Evolutionary conservation across 257 asterid species (phyloP), one percentile per base, ranked within the genome.

Genomic region (Jaltomata sinuosa): DNA sequence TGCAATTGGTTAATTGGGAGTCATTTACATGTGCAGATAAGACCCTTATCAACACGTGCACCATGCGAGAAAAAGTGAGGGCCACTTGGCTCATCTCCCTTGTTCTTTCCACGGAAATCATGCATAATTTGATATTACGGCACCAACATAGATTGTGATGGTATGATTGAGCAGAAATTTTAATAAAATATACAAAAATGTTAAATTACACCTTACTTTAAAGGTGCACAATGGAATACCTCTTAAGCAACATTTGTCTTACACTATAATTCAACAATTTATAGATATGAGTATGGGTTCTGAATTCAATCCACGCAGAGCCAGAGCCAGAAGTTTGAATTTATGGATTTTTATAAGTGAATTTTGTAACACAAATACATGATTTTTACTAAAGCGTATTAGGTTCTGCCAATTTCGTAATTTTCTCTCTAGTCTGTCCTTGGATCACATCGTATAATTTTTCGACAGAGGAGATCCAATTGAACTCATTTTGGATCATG

Each of bases 21-120:
- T 31, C 85, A 55, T 83, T 86, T 87, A 84, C 77, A 83, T 89
- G 74, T 83, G 80, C 80, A 80, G 87, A 89, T 89, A 91, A 90
- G 54, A 45, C 84, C 72, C 87, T 84, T 88, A 87, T 84, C 88
- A 84, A 72, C 85, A 87, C 83, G 84, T 85, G 82, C 83, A 40
- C 32, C 84, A 67, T 78, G 54, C 21, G 1, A 53, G 36, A 29
- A 10, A 79, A 64, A 45, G 25, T n/a, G n/a, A 72, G 2, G 8
- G 9, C 59, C 54, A 74, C 57, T 74, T 74, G 81, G 59, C 59
- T 10, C 45, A 25, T 22, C 57, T 45, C 55, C 36, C 4, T 74
- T 74, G 14, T 25, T 74, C 59, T 21, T n/a, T 47, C n/a, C 53
- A 40, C 14, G 52, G 31, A 69, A 10, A 71, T 5, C 34, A n/a